phyloP scores from a whole-genome alignment of 371 early-diverging fungal species.

The Saksenaea oblongispora region DNA sequence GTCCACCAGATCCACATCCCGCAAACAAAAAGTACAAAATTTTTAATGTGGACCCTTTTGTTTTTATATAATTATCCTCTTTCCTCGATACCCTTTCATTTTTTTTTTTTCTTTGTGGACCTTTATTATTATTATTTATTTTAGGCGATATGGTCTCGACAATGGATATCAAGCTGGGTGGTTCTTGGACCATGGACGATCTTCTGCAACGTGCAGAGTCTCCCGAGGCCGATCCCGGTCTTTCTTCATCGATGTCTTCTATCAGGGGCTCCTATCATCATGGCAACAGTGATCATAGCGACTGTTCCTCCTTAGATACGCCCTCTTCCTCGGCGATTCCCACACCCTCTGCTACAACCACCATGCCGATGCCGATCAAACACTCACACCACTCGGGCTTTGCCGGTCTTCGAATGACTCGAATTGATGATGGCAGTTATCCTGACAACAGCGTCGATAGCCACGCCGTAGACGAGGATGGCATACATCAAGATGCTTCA shows the following conservation, averaged over 20 bases:
- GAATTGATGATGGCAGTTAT: not conserved
- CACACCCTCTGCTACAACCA: not conserved
- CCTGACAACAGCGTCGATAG: not conserved
- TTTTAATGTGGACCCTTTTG: conserved; percentile 5
- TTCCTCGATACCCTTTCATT: not conserved
- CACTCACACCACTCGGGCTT: not conserved
- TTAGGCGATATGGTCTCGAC: not conserved
- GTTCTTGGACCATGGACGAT: conserved; percentile 1
- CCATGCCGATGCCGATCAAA: conserved; percentile 1
- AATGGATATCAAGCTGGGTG: not conserved
- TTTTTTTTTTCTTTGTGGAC: not conserved
- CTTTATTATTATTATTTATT: not conserved
- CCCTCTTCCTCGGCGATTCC: not conserved
- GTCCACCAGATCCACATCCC: not conserved
- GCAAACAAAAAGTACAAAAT: not conserved
- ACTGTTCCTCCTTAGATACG: not conserved
- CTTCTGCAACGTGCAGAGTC: not conserved
- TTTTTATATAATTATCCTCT: not conserved
- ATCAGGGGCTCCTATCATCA: not conserved
- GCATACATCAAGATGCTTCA: not conserved
- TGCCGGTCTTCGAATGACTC: not conserved
- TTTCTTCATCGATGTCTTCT: not conserved
- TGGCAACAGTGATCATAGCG: not conserved
- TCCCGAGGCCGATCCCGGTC: conserved; percentile 1
- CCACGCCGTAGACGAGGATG: not conserved